phyloP scores from a whole-genome alignment of 495 filamentous ascomycete genomes.

The Hypoxylon intermedium region DNA sequence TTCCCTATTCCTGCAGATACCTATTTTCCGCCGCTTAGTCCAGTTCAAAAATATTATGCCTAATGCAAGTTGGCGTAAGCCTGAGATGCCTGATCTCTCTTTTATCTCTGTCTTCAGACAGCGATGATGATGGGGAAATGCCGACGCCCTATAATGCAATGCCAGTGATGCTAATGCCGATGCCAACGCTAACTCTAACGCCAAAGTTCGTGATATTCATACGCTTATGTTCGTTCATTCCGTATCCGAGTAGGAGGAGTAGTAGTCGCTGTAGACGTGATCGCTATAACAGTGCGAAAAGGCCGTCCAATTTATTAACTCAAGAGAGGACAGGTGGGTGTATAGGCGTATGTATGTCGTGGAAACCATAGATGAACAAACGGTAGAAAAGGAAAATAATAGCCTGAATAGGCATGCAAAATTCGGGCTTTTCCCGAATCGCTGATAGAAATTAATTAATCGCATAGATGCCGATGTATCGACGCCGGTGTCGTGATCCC shows the following conservation, averaged over 20 bases:
- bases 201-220: not conserved
- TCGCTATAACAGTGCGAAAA: too few relatives aligned
- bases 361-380: constrained; percentile 8
- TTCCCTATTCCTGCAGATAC: not conserved
- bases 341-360: constrained; percentile 16
- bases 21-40: not conserved
- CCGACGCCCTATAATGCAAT: constrained; percentile 14
- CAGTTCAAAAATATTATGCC: not conserved
- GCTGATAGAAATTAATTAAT: not conserved
- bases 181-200: not conserved
- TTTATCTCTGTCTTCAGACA: constrained; percentile 4
- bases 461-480: not conserved
- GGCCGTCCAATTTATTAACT: too few relatives aligned
- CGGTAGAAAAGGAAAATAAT: constrained; percentile 1
- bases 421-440: too few relatives aligned
- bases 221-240: too few relatives aligned
- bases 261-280: too few relatives aligned
- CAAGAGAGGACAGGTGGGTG: too few relatives aligned
- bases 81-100: constrained; percentile 40
- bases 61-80: constrained; percentile 26
- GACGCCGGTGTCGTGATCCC: not conserved
- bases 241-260: too few relatives aligned
- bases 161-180: constrained; percentile 2
- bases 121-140: constrained; percentile 1
- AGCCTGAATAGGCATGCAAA: too few relatives aligned